Conservation (phyloP, 1,139 yeast species). For the Protomyces macrosporus region DNA sequence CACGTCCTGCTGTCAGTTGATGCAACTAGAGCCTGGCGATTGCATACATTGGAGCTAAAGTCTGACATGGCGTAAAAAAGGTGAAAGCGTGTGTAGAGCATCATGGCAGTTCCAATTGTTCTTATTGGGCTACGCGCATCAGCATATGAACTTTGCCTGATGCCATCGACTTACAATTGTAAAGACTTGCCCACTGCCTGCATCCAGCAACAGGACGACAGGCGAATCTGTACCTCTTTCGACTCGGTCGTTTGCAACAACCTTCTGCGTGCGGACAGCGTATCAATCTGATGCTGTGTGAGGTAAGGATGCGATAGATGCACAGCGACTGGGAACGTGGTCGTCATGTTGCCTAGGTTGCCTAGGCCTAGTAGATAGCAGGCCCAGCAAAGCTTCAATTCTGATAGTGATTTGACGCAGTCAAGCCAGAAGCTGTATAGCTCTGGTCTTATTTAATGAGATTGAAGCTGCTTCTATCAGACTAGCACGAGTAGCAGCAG, state of each 20-base stretch:
- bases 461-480: background rate
- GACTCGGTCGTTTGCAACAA: slow-evolving; percentile 15
- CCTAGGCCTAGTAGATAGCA: too few species aligned
- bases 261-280: slow-evolving; percentile 3
- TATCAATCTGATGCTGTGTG: slow-evolving; percentile 4
- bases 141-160: background rate
- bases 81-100: slow-evolving; percentile 66
- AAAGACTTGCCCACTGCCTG: slow-evolving; percentile 13
- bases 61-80: slow-evolving; percentile 38
- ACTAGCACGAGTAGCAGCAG: background rate
- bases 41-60: slow-evolving; percentile 36
- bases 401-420: too few species aligned
- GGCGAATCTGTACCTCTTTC: slow-evolving; percentile 18
- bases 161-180: slow-evolving; percentile 15
- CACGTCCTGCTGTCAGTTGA: slow-evolving; percentile 44
- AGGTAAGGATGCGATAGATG: slow-evolving; percentile 27
- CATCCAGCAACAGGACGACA: slow-evolving; percentile 26
- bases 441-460: background rate
- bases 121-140: slow-evolving; percentile 35
- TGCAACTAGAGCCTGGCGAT: slow-evolving; percentile 32
- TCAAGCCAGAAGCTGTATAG: too few species aligned
- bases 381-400: too few species aligned
- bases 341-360: background rate
- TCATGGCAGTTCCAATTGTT: slow-evolving; percentile 40
- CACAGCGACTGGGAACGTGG: slow-evolving; percentile 14